phyloP scores from a whole-genome alignment of 495 filamentous ascomycete genomes.

The Penicillium coprophilum region DNA sequence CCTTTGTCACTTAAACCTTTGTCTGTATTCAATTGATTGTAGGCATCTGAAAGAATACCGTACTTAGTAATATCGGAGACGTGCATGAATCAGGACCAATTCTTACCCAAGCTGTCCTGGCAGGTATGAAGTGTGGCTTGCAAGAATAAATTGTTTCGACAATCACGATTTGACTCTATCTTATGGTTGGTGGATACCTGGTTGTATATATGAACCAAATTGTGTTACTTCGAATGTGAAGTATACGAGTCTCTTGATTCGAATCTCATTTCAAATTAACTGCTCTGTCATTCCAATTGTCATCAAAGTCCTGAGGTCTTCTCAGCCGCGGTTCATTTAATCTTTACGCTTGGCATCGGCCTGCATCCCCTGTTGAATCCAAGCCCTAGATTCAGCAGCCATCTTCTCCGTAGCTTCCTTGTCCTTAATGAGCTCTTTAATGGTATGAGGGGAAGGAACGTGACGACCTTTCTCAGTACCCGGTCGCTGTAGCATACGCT shows the following conservation, averaged over 20 bases:
- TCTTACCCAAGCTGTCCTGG: no score
- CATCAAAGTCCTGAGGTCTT: not conserved
- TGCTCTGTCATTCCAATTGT: not conserved
- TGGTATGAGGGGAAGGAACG: slow-evolving; percentile 68
- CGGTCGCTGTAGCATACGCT: slow-evolving; percentile 61
- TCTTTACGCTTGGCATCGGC: slow-evolving; percentile 51
- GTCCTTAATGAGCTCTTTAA: slow-evolving; percentile 57
- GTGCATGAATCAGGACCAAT: no score
- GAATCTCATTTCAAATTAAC: not conserved
- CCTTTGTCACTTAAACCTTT: no score
- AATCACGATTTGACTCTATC: no score
- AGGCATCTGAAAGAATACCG: no score
- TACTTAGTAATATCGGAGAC: no score
- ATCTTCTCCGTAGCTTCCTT: slow-evolving; percentile 55
- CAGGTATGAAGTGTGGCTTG: no score
- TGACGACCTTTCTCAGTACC: slow-evolving; percentile 76
- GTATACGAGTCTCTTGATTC: not conserved
- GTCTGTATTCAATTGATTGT: no score
- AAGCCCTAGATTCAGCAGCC: slow-evolving; percentile 48
- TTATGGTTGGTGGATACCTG: no score
- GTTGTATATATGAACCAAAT: no score
- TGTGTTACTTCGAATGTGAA: no score
- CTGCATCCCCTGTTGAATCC: slow-evolving; percentile 66
- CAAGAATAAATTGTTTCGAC: no score
- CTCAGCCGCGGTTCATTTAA: slow-evolving; percentile 1